phyloP scores from a whole-genome alignment of 305 asterid species.

The Rubia peregrina region DNA sequence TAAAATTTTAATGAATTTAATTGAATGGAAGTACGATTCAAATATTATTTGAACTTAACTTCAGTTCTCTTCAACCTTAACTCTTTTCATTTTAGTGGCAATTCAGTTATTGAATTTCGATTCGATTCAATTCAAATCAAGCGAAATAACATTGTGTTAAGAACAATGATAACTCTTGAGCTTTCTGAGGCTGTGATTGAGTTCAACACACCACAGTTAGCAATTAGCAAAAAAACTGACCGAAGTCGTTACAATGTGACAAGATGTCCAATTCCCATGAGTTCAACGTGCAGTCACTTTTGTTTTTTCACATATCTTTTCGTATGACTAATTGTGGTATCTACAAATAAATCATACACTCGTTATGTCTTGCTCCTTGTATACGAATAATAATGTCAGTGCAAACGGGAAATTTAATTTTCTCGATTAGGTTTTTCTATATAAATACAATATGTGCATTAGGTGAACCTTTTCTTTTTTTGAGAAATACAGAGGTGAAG shows the following conservation, averaged over 20 bases:
- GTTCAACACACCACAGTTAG: not conserved
- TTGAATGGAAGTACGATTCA: too few species aligned
- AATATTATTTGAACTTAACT: too few species aligned
- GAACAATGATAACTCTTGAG: too few species aligned
- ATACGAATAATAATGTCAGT: not conserved
- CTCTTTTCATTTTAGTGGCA: too few species aligned
- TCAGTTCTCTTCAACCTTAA: too few species aligned
- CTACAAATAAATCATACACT: not conserved
- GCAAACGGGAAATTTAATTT: not conserved
- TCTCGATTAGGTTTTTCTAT: not conserved
- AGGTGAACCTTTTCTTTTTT: not conserved
- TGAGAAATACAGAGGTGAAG: not conserved
- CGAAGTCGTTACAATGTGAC: not conserved
- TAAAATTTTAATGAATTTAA: too few species aligned
- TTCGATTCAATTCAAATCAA: too few species aligned
- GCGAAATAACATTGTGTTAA: too few species aligned
- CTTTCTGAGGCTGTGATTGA: not conserved
- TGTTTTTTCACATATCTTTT: slow-evolving; percentile 5
- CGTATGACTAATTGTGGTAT: not conserved
- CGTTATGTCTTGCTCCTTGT: not conserved
- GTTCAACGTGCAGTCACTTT: not conserved
- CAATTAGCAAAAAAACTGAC: not conserved
- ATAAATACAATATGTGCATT: not conserved
- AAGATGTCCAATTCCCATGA: not conserved
- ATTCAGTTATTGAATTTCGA: too few species aligned